Evolutionary conservation across 352 stramenopile species (phyloP), one percentile per base, ranked within the genome.

Genomic region (Globisporangium cylindrosporum): DNA sequence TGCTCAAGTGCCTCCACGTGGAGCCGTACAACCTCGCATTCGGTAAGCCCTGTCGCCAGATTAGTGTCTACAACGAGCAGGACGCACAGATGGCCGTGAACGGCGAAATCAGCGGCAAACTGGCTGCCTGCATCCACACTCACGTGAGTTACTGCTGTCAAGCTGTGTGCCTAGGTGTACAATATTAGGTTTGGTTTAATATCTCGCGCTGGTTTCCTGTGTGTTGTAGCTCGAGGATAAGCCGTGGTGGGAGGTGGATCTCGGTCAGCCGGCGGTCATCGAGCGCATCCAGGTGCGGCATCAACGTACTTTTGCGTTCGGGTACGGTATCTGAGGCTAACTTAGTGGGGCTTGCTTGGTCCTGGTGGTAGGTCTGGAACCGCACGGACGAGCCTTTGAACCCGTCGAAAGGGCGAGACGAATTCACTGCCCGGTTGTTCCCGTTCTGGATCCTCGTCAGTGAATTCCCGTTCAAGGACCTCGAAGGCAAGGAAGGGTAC

Each of bases 371-470:
- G 80, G 62, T 89, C 25, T 98, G 94, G 94, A 98, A 98, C 74
- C 82, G 94, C 62, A 95, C 81, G 12, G 93, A 98, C 64, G 86
- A 89, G 57, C 93, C 91, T 2, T 65, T 76, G 29, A 94, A 98
- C 71, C 76, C 81, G n/a, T 88, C 74, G 10, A 82, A 88, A 67
- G 74, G 74, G 15, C 73, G 77, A 7, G 81, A 90, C 68, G 83
- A 97, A 62, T 98, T 90, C 71, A 90, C 81, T 2, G 69, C 61
- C 54, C 80, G 92, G 0, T 59, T 98, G 25, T 97, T 97, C 62
- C 95, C 95, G 12, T 97, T 86, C 68, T 98, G 93, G 92, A 86
- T 98, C 67, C 89, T 98, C 67, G 84, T 98, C 18, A 97, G 92
- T 32, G 84, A 96, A 62, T 84, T 90, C 43, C 81, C 91, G 10